Percentiles rank a stretch among this genome's conserved stretches.
phyloP scores from a whole-genome alignment of 2,329 filamentous ascomycete genomes.

The Alternaria atra region DNA sequence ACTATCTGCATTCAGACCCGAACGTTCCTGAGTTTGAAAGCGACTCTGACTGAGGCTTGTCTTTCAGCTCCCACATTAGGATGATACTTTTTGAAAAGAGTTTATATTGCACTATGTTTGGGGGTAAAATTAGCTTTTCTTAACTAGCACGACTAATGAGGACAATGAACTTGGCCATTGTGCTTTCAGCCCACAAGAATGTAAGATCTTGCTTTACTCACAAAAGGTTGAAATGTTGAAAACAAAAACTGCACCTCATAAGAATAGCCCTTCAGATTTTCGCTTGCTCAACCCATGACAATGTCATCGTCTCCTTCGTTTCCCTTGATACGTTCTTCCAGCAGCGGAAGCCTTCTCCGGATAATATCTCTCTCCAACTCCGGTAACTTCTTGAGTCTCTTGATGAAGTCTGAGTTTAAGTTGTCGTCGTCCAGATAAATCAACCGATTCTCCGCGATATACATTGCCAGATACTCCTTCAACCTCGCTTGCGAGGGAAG shows the following conservation, averaged over 20 bases:
- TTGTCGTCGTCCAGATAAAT: slow-evolving; percentile 20
- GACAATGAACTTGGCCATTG: not conserved
- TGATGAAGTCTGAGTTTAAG: slow-evolving; percentile 14
- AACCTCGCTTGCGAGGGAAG: slow-evolving; percentile 5
- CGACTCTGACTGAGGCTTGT: slow-evolving; percentile 53
- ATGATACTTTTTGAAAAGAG: not conserved
- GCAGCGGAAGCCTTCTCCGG: not conserved
- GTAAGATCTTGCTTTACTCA: not conserved
- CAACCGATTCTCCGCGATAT: slow-evolving; percentile 34
- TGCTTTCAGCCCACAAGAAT: not conserved
- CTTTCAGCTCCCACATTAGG: not conserved
- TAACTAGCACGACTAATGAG: not conserved
- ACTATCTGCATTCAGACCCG: slow-evolving; percentile 48
- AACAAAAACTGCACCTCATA: not conserved
- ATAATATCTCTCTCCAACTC: slow-evolving; percentile 30
- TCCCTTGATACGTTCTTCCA: not conserved
- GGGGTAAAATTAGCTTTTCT: not conserved
- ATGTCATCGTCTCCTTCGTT: not conserved
- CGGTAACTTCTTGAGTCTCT: slow-evolving; percentile 20
- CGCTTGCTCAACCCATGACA: not conserved
- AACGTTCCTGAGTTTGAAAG: slow-evolving; percentile 56
- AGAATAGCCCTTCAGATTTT: not conserved
- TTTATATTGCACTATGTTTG: not conserved
- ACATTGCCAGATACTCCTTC: slow-evolving; percentile 24
- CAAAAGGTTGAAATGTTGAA: not conserved